Base-by-base conservation (phyloP, 1,284 basidiomycete genomes). In the Limonomyces culmigenus region DNA sequence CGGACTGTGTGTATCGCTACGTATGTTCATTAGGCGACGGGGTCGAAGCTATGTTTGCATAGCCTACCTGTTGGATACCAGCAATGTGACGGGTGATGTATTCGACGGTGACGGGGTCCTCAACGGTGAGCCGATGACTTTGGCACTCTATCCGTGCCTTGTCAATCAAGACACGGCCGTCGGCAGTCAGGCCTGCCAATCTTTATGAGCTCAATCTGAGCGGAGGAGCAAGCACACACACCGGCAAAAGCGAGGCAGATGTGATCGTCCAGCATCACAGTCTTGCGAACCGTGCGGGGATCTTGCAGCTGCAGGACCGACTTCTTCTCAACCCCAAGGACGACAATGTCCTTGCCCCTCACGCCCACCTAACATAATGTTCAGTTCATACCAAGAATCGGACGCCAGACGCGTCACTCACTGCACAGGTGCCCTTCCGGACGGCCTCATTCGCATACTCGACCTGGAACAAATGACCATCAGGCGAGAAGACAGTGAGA, bases 311-410 rank as follows among this genome's bases (percentile, higher is more conserved):
- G 95, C 18, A 97, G 67, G 13, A 96, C 77, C 0, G 87, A 91
- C 60, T 97, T 98, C 78, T 98, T 98, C 68, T 99, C 95, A 15
- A 98, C 95, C 37, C 93, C 95, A 18, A 99, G 70, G 3, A 98
- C 89, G 3, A 96, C 95, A 23, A 92, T 85, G 49, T 92, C 80
- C 53, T 86, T 81, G 43, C 95, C 95, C 42, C 89, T 76, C 20
- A 98, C 88, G 36, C 95, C 95, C 41, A 98, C 89, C 89, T 93
- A 8, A n/a, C 8, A 27, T 8, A n/a, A 16, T 17, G n/a, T 27
- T 8, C 8, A n/a, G n/a, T 8, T 8, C 8, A 8, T 8, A n/a
- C 8, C 23, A 27, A 27, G 23, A 8, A 8, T 27, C 23, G n/a
- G n/a, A n/a, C n/a, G n/a, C n/a, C n/a, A 27, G 23, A 8, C 8